Percentiles rank a stretch among this genome's conserved stretches.
phyloP scores from a whole-genome alignment of 345 rosid species.

The Populus simonii region DNA sequence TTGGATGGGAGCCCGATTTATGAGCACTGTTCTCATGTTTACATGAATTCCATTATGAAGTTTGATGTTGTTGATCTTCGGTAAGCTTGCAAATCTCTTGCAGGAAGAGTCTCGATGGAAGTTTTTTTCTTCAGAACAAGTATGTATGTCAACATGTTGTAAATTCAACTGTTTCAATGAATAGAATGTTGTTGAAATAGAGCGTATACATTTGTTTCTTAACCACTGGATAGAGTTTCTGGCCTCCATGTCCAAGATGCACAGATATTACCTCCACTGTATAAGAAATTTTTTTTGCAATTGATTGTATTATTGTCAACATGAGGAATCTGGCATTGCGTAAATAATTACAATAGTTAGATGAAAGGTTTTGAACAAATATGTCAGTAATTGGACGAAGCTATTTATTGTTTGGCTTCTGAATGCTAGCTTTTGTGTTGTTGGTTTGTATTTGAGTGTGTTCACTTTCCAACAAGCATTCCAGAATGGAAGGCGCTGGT shows the following conservation, averaged over 20 bases:
- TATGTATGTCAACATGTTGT: neutral
- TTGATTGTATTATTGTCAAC: too few relatives aligned
- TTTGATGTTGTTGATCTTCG: constrained; percentile 90
- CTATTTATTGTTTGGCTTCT: neutral
- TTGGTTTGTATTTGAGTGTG: too few relatives aligned
- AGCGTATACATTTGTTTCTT: neutral
- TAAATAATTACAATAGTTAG: neutral
- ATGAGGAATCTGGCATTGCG: neutral
- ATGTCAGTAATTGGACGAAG: neutral
- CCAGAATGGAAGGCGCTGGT: too few relatives aligned
- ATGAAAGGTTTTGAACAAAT: too few relatives aligned
- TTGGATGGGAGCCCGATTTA: constrained; percentile 73
- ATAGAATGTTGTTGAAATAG: neutral
- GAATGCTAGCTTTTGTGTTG: neutral
- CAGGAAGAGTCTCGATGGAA: neutral
- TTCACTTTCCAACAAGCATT: too few relatives aligned
- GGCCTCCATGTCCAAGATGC: too few relatives aligned
- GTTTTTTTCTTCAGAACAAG: neutral
- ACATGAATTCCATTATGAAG: constrained; percentile 60
- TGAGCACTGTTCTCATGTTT: constrained; percentile 94
- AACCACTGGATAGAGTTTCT: too few relatives aligned
- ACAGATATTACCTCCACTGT: too few relatives aligned
- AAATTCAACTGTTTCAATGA: neutral
- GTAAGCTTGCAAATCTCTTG: constrained; percentile 26
- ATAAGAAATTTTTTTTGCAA: too few relatives aligned